These are phyloP conservation scores for Aspergillus japonicus DNA, from an alignment of 2,329 filamentous ascomycete genomes.

Conservation along the genomic window DNA sequence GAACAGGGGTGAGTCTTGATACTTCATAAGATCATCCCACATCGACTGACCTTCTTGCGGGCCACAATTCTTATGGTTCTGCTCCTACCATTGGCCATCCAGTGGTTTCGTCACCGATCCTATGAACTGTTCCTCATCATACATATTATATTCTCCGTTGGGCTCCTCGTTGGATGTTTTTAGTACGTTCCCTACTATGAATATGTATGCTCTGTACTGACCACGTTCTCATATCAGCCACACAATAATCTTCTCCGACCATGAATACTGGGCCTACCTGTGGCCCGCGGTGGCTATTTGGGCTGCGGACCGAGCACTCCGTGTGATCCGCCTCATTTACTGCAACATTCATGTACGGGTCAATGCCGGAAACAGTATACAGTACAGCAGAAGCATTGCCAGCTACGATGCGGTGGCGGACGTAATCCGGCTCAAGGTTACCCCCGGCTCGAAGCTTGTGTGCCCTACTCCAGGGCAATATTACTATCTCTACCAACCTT, in stretches of 20 bases:
- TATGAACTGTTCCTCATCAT: constrained; percentile 47
- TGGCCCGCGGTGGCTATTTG: constrained; percentile 52
- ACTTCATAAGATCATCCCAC: no score
- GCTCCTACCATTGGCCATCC: constrained; percentile 46
- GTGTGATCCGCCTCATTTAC: constrained; percentile 44
- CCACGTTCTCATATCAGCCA: constrained; percentile 35
- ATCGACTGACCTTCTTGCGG: constrained; percentile 17
- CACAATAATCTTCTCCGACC: constrained; percentile 47
- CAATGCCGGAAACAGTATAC: constrained; percentile 18
- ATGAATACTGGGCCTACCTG: constrained; percentile 52
- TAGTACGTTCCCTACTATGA: constrained; percentile 37
- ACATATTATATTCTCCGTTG: constrained; percentile 40
- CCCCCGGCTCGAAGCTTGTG: constrained; percentile 33
- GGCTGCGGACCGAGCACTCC: constrained; percentile 48
- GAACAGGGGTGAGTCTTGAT: constrained; percentile 24
- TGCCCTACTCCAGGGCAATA: constrained; percentile 48
- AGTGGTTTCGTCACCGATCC: constrained; percentile 45
- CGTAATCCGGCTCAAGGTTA: constrained; percentile 49
- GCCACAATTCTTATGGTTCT: constrained; percentile 41
- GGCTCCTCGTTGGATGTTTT: constrained; percentile 49
- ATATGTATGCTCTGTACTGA: background rate
- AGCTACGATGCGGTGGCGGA: constrained; percentile 47
- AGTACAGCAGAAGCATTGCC: constrained; percentile 39
- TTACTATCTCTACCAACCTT: constrained; percentile 52
- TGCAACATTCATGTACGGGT: constrained; percentile 44